Percentiles rank a stretch among this genome's conserved stretches.
Evolutionary conservation across 75 land plant genomes (phyloP).

Genomic region (Pinus taeda): DNA sequence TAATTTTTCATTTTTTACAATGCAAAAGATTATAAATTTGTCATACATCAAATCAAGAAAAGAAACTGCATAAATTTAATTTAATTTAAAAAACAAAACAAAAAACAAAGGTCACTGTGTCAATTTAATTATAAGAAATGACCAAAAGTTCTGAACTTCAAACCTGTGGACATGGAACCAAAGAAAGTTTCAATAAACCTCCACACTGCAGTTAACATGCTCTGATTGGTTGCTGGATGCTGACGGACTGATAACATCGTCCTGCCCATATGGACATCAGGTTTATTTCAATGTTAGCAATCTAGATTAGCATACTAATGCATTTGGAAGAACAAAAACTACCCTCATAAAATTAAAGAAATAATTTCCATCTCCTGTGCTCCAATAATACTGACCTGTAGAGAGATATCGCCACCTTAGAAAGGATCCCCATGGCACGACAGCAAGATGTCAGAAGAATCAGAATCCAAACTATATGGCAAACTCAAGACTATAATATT

Average conservation of each 20-base stretch:
- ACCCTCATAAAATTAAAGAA: background rate
- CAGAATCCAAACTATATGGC: slow-evolving; percentile 11
- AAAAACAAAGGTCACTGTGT: background rate
- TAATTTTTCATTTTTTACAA: background rate
- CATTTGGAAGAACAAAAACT: background rate
- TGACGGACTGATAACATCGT: slow-evolving; percentile 73
- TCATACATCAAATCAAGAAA: background rate
- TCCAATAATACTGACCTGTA: slow-evolving; percentile 61
- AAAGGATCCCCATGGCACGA: background rate
- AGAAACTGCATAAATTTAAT: no score
- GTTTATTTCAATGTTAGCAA: background rate
- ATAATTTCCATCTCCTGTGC: background rate
- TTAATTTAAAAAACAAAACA: no score
- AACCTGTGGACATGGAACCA: slow-evolving; percentile 94
- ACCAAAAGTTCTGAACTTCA: background rate
- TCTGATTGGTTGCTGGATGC: slow-evolving; percentile 55
- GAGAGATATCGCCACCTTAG: slow-evolving; percentile 94
- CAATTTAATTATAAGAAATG: background rate
- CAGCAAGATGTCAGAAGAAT: background rate
- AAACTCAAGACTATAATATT: slow-evolving; percentile 1
- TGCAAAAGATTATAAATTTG: background rate
- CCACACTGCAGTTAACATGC: slow-evolving; percentile 53
- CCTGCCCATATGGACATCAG: slow-evolving; percentile 36
- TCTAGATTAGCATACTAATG: background rate
- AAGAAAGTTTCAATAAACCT: slow-evolving; percentile 93